These are phyloP conservation scores for Sarocladiaceae sp. DNA, from an alignment of 2,329 filamentous ascomycete species.

Conservation along the genomic window DNA sequence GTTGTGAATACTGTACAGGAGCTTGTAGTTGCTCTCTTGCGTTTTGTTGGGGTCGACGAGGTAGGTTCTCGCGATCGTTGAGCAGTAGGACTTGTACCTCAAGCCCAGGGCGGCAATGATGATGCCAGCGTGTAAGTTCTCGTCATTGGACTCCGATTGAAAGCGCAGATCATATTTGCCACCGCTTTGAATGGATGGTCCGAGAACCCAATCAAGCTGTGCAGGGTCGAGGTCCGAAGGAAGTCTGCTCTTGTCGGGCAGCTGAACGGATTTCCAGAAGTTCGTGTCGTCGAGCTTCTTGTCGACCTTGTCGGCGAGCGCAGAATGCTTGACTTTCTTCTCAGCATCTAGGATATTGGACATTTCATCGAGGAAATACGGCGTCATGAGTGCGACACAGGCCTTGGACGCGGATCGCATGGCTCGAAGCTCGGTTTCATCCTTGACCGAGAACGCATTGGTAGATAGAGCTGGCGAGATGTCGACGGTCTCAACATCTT, in stretches of 20 bases:
- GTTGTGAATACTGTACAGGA: constrained; percentile 80
- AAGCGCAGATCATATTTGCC: constrained; percentile 92
- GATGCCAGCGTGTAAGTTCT: constrained; percentile 81
- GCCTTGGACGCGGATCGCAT: constrained; percentile 94
- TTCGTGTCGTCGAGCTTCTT: constrained; percentile 89
- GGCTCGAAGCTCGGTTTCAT: constrained; percentile 86
- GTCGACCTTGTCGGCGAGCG: constrained; percentile 80
- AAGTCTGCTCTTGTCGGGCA: constrained; percentile 69
- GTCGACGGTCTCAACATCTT: constrained; percentile 86
- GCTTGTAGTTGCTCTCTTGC: constrained; percentile 91
- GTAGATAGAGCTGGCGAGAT: constrained; percentile 77
- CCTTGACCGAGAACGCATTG: constrained; percentile 85
- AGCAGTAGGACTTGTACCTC: constrained; percentile 94
- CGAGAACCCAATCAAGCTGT: constrained; percentile 92
- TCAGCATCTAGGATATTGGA: constrained; percentile 92
- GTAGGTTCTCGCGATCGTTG: constrained; percentile 87
- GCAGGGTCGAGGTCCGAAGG: constrained; percentile 81
- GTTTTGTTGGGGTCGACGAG: constrained; percentile 95
- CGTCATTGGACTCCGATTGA: constrained; percentile 72
- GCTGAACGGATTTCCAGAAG: constrained; percentile 79
- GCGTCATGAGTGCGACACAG: constrained; percentile 89
- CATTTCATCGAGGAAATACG: constrained; percentile 98
- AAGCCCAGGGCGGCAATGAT: constrained; percentile 91
- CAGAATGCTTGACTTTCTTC: constrained; percentile 91
- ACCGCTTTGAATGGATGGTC: constrained; percentile 88